Base-by-base conservation (phyloP, 75 land plant genomes). In the Picea glauca region DNA sequence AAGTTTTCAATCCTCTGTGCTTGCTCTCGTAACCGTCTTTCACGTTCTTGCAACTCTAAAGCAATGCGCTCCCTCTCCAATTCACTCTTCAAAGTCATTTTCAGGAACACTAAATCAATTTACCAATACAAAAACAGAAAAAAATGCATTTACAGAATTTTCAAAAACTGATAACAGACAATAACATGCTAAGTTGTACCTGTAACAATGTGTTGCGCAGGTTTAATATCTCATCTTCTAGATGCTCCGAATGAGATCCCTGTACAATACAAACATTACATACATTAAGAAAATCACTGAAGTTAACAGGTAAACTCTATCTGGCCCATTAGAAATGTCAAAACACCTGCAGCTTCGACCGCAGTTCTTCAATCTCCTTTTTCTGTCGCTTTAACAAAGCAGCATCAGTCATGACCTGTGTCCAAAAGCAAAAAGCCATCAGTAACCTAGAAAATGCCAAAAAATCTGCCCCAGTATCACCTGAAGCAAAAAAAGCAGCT, bases 351-450 rank as follows among this genome's bases (percentile, higher is more conserved):
- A 98, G 82, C 88, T 93, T 95, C 26, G 85, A 87, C 21, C 99
- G 88, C 60, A 98, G 91, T 62, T 98, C 96, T 81, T 98, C 99
- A 81, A 98, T 98, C 75, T 98, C 99, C 78, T 90, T 98, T 81
- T 93, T 95, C 81, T 98, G 99, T 35, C 99, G 96, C 85, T 93
- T 98, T 57, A 98, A 76, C 80, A 98, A 62, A 14, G 99, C 99
- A 79, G 98, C 99, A 93, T 98, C 99, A 30, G 99, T 98, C 79
- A 98, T 78, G 66, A 98, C 88, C 99, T 98, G 87, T 21, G n/a
- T 50, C 46, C 60, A 58, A 75, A 17, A 33, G 23, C 18, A 32
- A 23, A 35, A 38, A 3, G 13, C 23, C 13, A 0, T 20, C 3
- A 38, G 9, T 73, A 23, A 63, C 57, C 62, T 58, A 76, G 6